Evolutionary conservation across 306 rosid species (phyloP).

Genomic region (Prosopis cineraria): DNA sequence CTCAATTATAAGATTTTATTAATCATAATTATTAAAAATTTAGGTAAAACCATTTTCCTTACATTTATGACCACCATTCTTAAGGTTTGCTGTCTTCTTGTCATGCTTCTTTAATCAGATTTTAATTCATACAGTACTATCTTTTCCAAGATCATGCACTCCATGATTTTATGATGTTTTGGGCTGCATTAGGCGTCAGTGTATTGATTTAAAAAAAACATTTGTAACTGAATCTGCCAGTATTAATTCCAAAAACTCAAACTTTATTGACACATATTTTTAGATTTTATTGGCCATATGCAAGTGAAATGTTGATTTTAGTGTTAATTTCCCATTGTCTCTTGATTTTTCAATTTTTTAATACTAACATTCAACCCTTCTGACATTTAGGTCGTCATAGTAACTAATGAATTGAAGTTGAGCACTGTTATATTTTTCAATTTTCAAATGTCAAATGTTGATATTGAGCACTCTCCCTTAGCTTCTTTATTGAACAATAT

Average conservation of each 20-base stretch:
- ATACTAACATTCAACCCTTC: not conserved
- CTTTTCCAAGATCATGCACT: constrained; percentile 4
- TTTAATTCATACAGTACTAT: not conserved
- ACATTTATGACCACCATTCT: not conserved
- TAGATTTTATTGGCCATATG: too few relatives aligned
- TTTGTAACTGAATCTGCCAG: too few relatives aligned
- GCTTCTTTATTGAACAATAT: not conserved
- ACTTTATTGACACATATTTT: too few relatives aligned
- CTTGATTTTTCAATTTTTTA: not conserved
- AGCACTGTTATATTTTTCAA: not conserved
- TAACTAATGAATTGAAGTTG: not conserved
- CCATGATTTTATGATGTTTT: not conserved
- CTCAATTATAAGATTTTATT: not conserved
- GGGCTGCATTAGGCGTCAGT: not conserved
- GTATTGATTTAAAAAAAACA: too few relatives aligned
- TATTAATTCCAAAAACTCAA: too few relatives aligned
- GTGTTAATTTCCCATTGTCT: not conserved
- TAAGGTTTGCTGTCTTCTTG: constrained; percentile 1
- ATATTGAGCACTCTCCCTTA: not conserved
- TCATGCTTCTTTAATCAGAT: not conserved
- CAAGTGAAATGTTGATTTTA: too few relatives aligned
- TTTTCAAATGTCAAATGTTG: constrained; percentile 26
- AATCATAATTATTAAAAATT: not conserved
- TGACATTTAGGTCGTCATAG: not conserved
- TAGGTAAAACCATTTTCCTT: constrained; percentile 20